Evolutionary conservation across 1,139 yeast genomes (phyloP).

Genomic region (Cylindricascospora bacillispora): DNA sequence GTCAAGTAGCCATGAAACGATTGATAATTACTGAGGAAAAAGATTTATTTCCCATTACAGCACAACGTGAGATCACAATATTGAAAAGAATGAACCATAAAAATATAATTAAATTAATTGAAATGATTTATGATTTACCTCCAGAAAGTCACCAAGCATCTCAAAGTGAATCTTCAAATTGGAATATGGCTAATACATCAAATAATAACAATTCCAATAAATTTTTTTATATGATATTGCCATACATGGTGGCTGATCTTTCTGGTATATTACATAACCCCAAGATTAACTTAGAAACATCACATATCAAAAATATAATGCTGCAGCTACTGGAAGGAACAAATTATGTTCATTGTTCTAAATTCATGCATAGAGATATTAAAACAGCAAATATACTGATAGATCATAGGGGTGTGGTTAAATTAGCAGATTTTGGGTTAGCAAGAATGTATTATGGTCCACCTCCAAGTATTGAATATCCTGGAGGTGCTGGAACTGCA

Average conservation of each 20-base stretch:
- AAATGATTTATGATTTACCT: conserved; percentile 54
- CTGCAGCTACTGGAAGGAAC: conserved; percentile 67
- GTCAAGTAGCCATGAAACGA: conserved; percentile 75
- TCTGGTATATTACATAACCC: conserved; percentile 90
- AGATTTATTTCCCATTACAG: conserved; percentile 92
- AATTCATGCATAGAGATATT: conserved; percentile 77
- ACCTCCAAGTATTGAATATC: conserved; percentile 39
- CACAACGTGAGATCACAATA: conserved; percentile 82
- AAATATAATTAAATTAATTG: conserved; percentile 68
- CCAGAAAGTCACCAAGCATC: conserved; percentile 20
- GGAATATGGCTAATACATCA: conserved; percentile 23
- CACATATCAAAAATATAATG: conserved; percentile 79
- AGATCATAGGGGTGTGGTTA: conserved; percentile 62
- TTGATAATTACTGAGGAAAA: conserved; percentile 71
- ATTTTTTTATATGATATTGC: conserved; percentile 73
- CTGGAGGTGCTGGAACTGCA: conserved; percentile 56
- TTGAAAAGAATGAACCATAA: conserved; percentile 57
- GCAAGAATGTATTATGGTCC: conserved; percentile 72
- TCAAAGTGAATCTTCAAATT: conserved; percentile 16
- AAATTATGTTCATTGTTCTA: conserved; percentile 62
- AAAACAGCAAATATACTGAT: conserved; percentile 87
- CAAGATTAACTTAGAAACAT: conserved; percentile 41
- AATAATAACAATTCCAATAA: conserved; percentile 13
- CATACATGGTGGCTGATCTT: conserved; percentile 87
- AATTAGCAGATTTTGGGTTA: conserved; percentile 88